These are phyloP conservation scores for Jaenimonas drosophilae DNA, from an alignment of 208 protist species.

Conservation along the genomic window DNA sequence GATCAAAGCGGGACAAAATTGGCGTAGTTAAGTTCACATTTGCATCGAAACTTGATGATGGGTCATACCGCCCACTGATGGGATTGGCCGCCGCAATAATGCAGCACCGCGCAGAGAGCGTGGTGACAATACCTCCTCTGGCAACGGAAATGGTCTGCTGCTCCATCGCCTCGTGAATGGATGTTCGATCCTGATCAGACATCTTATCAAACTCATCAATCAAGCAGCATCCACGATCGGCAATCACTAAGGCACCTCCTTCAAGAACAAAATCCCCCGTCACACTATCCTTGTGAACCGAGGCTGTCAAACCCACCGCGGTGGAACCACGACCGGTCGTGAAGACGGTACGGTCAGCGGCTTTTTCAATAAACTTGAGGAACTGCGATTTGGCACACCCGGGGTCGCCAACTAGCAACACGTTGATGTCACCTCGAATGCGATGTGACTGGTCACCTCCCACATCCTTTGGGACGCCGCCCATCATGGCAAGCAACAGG, in stretches of 20 bases:
- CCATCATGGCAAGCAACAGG: slow-evolving; percentile 96
- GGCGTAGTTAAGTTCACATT: slow-evolving; percentile 99
- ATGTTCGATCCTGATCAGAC: slow-evolving; percentile 97
- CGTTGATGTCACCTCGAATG: slow-evolving; percentile 99
- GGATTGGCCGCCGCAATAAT: slow-evolving; percentile 99
- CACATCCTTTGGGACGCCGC: slow-evolving; percentile 92
- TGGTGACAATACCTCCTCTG: slow-evolving; percentile 99
- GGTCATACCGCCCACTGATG: slow-evolving; percentile 95
- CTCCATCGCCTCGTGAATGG: slow-evolving; percentile 99
- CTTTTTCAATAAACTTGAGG: slow-evolving; percentile 99
- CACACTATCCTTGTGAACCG: slow-evolving; percentile 96
- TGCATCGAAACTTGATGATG: slow-evolving; percentile 90
- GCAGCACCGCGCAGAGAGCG: slow-evolving; percentile 92
- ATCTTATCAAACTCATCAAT: slow-evolving; percentile 99
- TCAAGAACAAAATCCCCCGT: slow-evolving; percentile 99
- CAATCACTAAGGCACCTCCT: slow-evolving; percentile 99
- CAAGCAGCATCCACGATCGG: slow-evolving; percentile 97
- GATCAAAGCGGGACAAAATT: slow-evolving; percentile 99
- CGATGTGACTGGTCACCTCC: slow-evolving; percentile 91
- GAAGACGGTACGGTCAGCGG: slow-evolving; percentile 96
- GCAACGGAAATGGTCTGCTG: slow-evolving; percentile 99
- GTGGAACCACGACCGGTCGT: slow-evolving; percentile 98
- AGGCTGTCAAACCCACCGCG: slow-evolving; percentile 98
- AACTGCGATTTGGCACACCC: slow-evolving; percentile 97
- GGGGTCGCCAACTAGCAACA: slow-evolving; percentile 99